Conservation (phyloP, 345 rosid genomes). For the Sonneratia alba region DNA sequence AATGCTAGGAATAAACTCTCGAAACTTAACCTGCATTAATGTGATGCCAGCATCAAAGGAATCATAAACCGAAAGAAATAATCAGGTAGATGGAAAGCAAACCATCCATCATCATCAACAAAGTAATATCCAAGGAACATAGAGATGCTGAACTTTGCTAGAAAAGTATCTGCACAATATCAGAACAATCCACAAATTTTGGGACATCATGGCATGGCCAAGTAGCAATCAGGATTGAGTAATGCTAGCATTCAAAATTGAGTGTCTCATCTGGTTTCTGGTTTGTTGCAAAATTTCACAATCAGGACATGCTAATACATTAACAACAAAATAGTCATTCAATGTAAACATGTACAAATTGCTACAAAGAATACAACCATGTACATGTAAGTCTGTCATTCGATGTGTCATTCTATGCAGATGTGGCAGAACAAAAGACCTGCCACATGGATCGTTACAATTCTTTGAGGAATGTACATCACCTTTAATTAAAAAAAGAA, state of each 20-base stretch:
- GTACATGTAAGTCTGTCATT: no score
- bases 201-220: not conserved
- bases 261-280: not conserved
- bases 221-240: not conserved
- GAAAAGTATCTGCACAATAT: not conserved
- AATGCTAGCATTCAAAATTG: not conserved
- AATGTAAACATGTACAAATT: no score
- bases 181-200: not conserved
- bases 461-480: no score
- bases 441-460: no score
- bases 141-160: not conserved
- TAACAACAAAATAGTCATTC: no score
- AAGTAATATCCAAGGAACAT: not conserved
- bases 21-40: constrained; percentile 69
- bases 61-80: not conserved
- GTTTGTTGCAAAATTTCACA: no score
- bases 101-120: not conserved
- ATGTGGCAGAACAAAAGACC: no score
- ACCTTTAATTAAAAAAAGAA: no score
- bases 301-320: no score
- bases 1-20: constrained; percentile 95
- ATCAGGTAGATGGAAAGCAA: not conserved
- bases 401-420: no score
- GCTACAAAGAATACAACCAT: no score
- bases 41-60: not conserved